Evolutionary conservation across 352 stramenopile genomes (phyloP), one percentile per base, ranked within the genome.

Genomic region (Globisporangium solare): DNA sequence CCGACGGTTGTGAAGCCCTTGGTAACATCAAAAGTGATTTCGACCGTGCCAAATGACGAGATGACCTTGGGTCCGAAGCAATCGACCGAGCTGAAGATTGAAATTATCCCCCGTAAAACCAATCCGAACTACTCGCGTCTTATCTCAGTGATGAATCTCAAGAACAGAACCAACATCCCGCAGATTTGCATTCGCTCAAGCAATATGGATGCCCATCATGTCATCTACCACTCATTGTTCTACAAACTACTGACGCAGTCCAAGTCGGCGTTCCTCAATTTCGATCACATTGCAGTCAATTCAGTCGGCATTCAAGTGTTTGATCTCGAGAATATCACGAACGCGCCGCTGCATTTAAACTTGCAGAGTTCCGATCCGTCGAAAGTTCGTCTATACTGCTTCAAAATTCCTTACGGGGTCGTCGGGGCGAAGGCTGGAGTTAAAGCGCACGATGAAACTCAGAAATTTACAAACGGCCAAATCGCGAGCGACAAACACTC

Each of bases 161-260:
- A 87, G 59, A 96, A 96, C 66, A 91, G 92, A 56, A 73, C 67
- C 56, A 96, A 96, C 46, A 77, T 88, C 18, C 72, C 85, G 17
- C 82, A 94, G 60, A 85, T 96, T 24, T 94, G 85, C 40, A 85
- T 96, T 10, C 83, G 85, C 10, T 95, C 84, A 12, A 94, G 85
- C 71, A 96, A 96, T 62, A 96, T 96, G 86, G 86, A 96, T 48
- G 85, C 86, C 1, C 84, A 96, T 50, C 85, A 95, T 56, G 86
- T 96, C 31, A 96, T 96, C 54, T 96, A 96, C 55, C 86, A 96
- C 56, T 96, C 86, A 32, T 64, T 94, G 35, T 96, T 94, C 58
- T 96, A 96, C 81, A 94, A 92, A 52, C 68, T 96, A 21, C 54
- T 94, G 54, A 96, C 86, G 18, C 83, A 82, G 42, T 90, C 83